These are phyloP conservation scores for Lecanicillium sp. DNA, from an alignment of 2,329 filamentous ascomycete genomes.

Conservation along the genomic window DNA sequence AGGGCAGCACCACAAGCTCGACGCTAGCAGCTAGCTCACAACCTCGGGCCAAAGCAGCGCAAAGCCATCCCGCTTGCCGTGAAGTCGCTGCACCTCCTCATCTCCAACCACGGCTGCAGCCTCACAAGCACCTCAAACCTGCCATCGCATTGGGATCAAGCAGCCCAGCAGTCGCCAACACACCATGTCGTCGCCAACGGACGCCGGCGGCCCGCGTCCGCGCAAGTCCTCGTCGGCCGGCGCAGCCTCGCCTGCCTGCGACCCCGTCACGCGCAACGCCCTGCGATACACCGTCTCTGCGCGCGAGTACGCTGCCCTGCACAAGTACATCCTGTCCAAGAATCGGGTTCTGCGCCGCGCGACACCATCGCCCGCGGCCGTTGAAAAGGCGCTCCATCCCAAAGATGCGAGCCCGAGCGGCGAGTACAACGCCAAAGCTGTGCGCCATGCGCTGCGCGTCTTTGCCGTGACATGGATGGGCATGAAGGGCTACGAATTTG, in stretches of 20 bases:
- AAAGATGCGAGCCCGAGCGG: conserved; percentile 23
- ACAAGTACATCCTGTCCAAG: conserved; percentile 73
- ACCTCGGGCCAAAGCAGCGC: too few species aligned
- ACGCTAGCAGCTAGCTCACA: too few species aligned
- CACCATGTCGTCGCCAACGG: conserved; percentile 3
- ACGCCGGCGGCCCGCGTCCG: not conserved
- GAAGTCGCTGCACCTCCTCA: too few species aligned
- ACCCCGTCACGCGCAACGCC: conserved; percentile 75
- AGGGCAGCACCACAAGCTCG: too few species aligned
- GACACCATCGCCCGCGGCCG: conserved; percentile 47
- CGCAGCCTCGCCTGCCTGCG: conserved; percentile 24
- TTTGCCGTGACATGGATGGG: conserved; percentile 57
- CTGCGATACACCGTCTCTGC: conserved; percentile 80
- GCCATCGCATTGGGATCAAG: too few species aligned
- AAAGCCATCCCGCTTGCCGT: too few species aligned
- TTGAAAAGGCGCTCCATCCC: conserved; percentile 33
- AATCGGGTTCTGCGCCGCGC: conserved; percentile 50
- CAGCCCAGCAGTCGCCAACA: not conserved
- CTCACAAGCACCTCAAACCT: not conserved
- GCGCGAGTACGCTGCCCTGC: conserved; percentile 77
- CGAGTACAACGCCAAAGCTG: conserved; percentile 62
- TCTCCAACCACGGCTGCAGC: too few species aligned
- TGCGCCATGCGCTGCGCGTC: conserved; percentile 63
- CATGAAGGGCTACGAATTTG: conserved; percentile 54
- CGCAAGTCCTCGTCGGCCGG: conserved; percentile 12